Evolutionary conservation across 257 asterid genomes (phyloP), one percentile per base, ranked within the genome.

Genomic region (Perilla frutescens): DNA sequence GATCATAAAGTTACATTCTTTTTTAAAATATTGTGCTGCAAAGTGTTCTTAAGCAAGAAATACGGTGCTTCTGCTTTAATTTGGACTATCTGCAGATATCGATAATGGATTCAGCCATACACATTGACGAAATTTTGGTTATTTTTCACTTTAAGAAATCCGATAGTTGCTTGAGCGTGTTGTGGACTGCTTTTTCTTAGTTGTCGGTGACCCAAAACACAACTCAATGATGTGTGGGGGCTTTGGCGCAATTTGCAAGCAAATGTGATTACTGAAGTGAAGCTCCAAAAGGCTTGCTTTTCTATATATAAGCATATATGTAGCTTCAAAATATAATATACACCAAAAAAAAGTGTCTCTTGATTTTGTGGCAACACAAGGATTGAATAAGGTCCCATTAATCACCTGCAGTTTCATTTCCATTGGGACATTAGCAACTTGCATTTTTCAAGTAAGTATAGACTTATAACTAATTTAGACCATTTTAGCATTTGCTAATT

Each of bases 1-100:
- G 70, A 62, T 40, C 56, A 20, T 66, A 26, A 58, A 79, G 63
- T 53, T 74, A 48, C 58, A 37, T 61, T 63, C 62, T 61, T 39
- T 31, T 61, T 51, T 26, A 45, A 47, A 37, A 36, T 26, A 51
- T 48, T 34, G 36, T 39, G 65, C 8, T 64, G 68, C 44, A 14
- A 20, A 50, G 44, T 63, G 60, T 34, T 68, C 40, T 71, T 62
- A 65, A 60, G 63, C 50, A 57, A 68, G 49, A 66, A 62, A 36
- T 31, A 45, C 26, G 14, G 54, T 9, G 41, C 32, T 65, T 39
- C 20, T 37, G 37, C 47, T 32, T 58, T 68, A 32, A 32, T 34
- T 29, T 76, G 56, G 50, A 54, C 15, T n/a, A 11, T 59, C 48
- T 6, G 37, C 54, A 53, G 43, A 11, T 12, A 14, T 5, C 37